phyloP scores from a whole-genome alignment of 768 basidiomycete species.

The Pulveroboletus sp. region DNA sequence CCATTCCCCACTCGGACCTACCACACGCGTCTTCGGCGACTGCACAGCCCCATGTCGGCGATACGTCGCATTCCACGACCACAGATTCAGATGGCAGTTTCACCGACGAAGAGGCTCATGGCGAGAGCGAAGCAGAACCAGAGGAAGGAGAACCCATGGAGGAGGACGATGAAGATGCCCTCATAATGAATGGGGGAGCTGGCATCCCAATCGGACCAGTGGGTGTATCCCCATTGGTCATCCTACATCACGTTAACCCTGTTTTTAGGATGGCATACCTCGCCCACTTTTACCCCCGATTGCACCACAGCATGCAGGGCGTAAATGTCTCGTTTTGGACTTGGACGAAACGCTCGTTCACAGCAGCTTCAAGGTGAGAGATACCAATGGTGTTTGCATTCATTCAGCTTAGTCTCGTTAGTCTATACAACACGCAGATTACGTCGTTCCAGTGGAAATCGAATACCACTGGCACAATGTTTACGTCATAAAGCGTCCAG shows the following conservation, averaged over 20 bases:
- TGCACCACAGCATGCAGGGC: conserved; percentile 72
- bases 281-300: conserved; percentile 87
- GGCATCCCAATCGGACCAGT: conserved; percentile 95
- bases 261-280: conserved; percentile 74
- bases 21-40: conserved; percentile 21
- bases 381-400: conserved; percentile 10
- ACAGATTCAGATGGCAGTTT: conserved; percentile 41
- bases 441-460: conserved; percentile 98
- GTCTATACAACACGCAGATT: conserved; percentile 95
- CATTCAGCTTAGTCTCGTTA: conserved; percentile 31
- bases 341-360: conserved; percentile 97
- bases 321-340: conserved; percentile 96
- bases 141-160: conserved; percentile 64
- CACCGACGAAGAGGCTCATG: conserved; percentile 62
- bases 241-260: conserved; percentile 3
- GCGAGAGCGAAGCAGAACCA: conserved; percentile 65
- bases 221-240: conserved; percentile 32
- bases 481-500: conserved; percentile 97
- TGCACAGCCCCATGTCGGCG: conserved; percentile 29
- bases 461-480: conserved; percentile 99
- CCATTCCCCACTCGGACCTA: conserved; percentile 21
- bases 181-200: conserved; percentile 88
- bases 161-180: conserved; percentile 81
- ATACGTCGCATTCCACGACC: conserved; percentile 29
- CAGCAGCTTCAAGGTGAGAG: conserved; percentile 90